Percentiles rank a stretch among this genome's conserved stretches.
Evolutionary conservation across 768 basidiomycete genomes (phyloP).

Genomic region (Sutorius australiensis): DNA sequence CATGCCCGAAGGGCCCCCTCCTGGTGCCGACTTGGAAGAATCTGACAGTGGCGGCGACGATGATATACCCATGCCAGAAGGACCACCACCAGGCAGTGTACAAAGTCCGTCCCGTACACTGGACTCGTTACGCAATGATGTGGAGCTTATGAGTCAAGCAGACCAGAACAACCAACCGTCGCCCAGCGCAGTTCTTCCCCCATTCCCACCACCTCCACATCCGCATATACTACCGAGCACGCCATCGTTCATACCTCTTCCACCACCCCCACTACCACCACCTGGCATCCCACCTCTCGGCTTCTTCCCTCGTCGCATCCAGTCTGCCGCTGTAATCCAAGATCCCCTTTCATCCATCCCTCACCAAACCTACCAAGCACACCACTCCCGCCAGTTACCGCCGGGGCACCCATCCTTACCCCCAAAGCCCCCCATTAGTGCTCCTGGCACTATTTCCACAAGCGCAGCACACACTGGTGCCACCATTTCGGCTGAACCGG

Average conservation of each 20-base stretch:
- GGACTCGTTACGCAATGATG: neutral
- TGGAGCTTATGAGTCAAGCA: conserved; percentile 5
- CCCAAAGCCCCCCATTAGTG: conserved; percentile 33
- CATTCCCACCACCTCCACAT: conserved; percentile 29
- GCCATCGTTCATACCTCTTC: conserved; percentile 20
- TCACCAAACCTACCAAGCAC: conserved; percentile 75
- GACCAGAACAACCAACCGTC: conserved; percentile 5
- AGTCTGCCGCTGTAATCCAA: conserved; percentile 54
- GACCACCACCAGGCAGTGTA: conserved; percentile 52
- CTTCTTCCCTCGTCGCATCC: conserved; percentile 56
- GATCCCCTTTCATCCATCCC: conserved; percentile 76
- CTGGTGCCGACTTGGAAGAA: conserved; percentile 38
- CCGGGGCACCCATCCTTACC: conserved; percentile 44
- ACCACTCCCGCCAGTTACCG: conserved; percentile 44
- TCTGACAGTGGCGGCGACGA: conserved; percentile 61
- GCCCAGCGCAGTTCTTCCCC: neutral
- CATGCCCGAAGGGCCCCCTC: conserved; percentile 62
- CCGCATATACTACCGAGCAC: conserved; percentile 12
- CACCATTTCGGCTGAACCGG: conserved; percentile 78
- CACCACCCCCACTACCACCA: conserved; percentile 6
- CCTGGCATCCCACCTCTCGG: conserved; percentile 51
- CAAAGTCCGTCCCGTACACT: conserved; percentile 16
- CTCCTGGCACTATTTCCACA: conserved; percentile 42
- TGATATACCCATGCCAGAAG: conserved; percentile 87
- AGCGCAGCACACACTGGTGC: conserved; percentile 44